Conservation (phyloP, 2,329 filamentous ascomycete genomes). For the Ophioceras dolichostomum region DNA sequence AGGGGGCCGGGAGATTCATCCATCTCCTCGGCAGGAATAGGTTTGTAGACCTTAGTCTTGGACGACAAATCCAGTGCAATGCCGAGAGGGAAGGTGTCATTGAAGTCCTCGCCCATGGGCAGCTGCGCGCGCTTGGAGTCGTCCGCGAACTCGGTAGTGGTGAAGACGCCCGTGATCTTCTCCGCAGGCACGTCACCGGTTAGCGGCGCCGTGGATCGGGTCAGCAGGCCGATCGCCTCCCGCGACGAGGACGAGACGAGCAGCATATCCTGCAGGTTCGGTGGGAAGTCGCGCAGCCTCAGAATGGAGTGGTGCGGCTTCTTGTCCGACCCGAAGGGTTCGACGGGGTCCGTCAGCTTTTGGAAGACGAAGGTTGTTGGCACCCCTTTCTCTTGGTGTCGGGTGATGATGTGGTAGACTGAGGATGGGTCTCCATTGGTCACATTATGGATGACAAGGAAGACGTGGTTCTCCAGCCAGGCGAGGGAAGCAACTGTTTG, state of each 20-base stretch:
- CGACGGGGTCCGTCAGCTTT: slow-evolving; percentile 62
- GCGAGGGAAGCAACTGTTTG: slow-evolving; percentile 59
- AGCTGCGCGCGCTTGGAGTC: slow-evolving; percentile 66
- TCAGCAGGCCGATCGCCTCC: slow-evolving; percentile 67
- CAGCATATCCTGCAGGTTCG: slow-evolving; percentile 68
- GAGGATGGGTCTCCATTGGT: slow-evolving; percentile 49
- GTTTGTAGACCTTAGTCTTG: slow-evolving; percentile 62
- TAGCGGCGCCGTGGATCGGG: slow-evolving; percentile 57
- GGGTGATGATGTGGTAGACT: slow-evolving; percentile 67
- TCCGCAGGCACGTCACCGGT: slow-evolving; percentile 46
- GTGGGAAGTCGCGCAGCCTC: slow-evolving; percentile 68
- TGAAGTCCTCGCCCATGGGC: slow-evolving; percentile 53
- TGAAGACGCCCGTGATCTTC: slow-evolving; percentile 55
- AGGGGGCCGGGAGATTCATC: slow-evolving; percentile 68
- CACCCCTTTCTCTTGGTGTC: slow-evolving; percentile 36
- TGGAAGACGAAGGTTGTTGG: slow-evolving; percentile 55
- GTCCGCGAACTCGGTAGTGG: slow-evolving; percentile 57
- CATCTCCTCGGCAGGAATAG: slow-evolving; percentile 66
- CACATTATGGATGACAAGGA: slow-evolving; percentile 68
- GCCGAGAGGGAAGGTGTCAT: slow-evolving; percentile 69
- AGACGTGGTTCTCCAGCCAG: slow-evolving; percentile 83
- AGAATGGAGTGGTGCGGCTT: slow-evolving; percentile 66
- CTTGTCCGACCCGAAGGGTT: slow-evolving; percentile 51
- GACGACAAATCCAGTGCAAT: slow-evolving; percentile 73
- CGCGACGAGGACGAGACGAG: slow-evolving; percentile 73